Evolutionary conservation across 73 alveolate species (phyloP).

Genomic region (Breviolum minutum): DNA sequence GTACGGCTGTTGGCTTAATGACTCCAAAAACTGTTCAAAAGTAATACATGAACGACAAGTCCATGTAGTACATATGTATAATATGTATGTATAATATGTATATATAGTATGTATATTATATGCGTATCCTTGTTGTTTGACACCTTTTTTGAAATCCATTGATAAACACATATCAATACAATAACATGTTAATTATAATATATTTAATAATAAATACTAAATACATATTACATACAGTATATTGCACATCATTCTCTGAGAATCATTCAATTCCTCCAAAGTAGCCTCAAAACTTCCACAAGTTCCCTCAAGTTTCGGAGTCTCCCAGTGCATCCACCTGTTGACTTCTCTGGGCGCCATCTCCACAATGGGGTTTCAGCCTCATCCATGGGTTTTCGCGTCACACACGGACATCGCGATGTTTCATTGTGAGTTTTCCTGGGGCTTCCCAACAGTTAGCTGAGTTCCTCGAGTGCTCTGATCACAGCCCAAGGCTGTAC

Average conservation of each 20-base stretch:
- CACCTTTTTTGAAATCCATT: too few relatives aligned
- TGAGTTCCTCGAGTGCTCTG: constrained; percentile 7
- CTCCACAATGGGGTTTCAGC: constrained; percentile 93
- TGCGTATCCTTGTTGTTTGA: too few relatives aligned
- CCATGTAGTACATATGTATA: too few relatives aligned
- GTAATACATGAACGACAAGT: background rate
- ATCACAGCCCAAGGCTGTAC: constrained; percentile 42
- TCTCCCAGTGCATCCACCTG: background rate
- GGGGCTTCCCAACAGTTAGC: constrained; percentile 1
- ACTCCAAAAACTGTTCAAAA: too few relatives aligned
- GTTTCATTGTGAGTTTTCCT: background rate
- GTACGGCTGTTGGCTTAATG: too few relatives aligned
- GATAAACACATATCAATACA: too few relatives aligned
- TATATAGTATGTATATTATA: too few relatives aligned
- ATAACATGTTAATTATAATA: background rate
- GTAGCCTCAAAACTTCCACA: background rate
- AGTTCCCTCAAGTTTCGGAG: too few relatives aligned
- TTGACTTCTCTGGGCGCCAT: constrained; percentile 67
- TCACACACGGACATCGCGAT: background rate
- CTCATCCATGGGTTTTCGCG: background rate
- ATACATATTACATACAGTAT: too few relatives aligned
- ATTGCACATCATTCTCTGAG: too few relatives aligned
- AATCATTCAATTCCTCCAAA: background rate
- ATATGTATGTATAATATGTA: background rate
- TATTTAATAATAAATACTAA: background rate